Evolutionary conservation across 2,329 filamentous ascomycete genomes (phyloP).

Genomic region (Verticillium tricorpus): DNA sequence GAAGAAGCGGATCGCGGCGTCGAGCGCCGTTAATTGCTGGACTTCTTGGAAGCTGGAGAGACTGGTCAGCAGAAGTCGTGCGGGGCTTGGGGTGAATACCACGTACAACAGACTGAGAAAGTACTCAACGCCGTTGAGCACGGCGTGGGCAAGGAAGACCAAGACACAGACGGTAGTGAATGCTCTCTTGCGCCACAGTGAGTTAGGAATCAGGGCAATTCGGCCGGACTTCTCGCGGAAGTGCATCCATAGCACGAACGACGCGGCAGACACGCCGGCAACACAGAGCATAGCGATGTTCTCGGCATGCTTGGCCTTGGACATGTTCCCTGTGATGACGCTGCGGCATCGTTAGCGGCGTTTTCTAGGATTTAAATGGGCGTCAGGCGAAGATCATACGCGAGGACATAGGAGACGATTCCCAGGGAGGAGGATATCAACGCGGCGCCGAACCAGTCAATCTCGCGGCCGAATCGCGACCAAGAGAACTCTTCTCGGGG

Average conservation of each 20-base stretch:
- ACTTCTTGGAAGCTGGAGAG: slow-evolving; percentile 37
- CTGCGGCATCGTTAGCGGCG: slow-evolving; percentile 18
- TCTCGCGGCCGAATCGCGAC: slow-evolving; percentile 9
- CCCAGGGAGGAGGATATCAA: slow-evolving; percentile 6
- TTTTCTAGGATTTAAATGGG: slow-evolving; percentile 11
- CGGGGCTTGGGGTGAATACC: not conserved
- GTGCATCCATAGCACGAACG: slow-evolving; percentile 5
- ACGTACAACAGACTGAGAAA: slow-evolving; percentile 36
- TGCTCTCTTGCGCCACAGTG: slow-evolving; percentile 47
- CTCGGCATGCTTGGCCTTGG: slow-evolving; percentile 4
- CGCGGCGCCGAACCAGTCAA: slow-evolving; percentile 10
- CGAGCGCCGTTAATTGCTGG: slow-evolving; percentile 31
- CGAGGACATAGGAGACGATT: slow-evolving; percentile 10
- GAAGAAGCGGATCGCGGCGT: slow-evolving; percentile 35
- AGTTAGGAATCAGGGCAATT: slow-evolving; percentile 42
- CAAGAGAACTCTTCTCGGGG: slow-evolving; percentile 28
- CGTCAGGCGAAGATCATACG: slow-evolving; percentile 2
- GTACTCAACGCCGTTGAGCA: slow-evolving; percentile 38
- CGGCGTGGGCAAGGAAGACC: slow-evolving; percentile 35
- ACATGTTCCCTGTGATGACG: slow-evolving; percentile 5
- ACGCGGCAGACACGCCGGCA: not conserved
- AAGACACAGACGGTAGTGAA: slow-evolving; percentile 48
- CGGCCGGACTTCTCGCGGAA: not conserved
- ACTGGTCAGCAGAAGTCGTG: not conserved
- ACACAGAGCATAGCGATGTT: slow-evolving; percentile 6